Percentiles rank a stretch among this genome's conserved stretches.
These are phyloP conservation scores for Populus nigra DNA, from an alignment of 345 rosid genomes.

Conservation along the genomic window DNA sequence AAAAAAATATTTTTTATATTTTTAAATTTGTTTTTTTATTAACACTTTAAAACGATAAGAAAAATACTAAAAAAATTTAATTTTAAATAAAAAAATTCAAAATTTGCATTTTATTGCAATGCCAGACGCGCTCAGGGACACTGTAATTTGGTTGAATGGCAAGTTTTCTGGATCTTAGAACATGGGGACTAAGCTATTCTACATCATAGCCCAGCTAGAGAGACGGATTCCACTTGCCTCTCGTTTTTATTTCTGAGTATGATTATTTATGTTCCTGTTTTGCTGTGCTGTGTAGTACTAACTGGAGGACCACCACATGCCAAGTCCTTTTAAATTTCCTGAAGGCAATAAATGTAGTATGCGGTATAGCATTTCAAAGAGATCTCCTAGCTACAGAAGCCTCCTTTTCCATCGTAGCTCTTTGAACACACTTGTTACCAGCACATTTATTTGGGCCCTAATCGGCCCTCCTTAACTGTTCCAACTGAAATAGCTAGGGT, in stretches of 20 bases:
- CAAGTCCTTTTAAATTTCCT: not conserved
- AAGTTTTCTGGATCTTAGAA: slow-evolving; percentile 16
- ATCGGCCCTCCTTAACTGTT: no score
- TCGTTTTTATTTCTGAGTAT: not conserved
- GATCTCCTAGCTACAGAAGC: not conserved
- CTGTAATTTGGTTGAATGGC: not conserved
- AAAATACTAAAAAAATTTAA: no score
- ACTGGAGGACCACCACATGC: not conserved
- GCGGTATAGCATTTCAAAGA: no score
- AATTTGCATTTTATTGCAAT: no score
- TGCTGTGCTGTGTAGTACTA: not conserved
- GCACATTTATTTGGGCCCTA: no score
- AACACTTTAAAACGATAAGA: no score
- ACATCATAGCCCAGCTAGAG: not conserved
- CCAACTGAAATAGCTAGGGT: not conserved
- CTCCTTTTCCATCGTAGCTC: not conserved
- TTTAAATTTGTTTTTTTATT: no score
- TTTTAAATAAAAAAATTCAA: no score
- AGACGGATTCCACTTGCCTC: not conserved
- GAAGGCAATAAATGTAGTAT: not conserved
- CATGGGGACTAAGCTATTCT: not conserved
- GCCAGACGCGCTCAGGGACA: no score
- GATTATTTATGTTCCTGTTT: not conserved
- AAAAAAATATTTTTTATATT: no score
- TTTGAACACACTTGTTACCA: not conserved